Evolutionary conservation across 2,329 filamentous ascomycete species (phyloP).

Genomic region (Ophiostoma perfectum): DNA sequence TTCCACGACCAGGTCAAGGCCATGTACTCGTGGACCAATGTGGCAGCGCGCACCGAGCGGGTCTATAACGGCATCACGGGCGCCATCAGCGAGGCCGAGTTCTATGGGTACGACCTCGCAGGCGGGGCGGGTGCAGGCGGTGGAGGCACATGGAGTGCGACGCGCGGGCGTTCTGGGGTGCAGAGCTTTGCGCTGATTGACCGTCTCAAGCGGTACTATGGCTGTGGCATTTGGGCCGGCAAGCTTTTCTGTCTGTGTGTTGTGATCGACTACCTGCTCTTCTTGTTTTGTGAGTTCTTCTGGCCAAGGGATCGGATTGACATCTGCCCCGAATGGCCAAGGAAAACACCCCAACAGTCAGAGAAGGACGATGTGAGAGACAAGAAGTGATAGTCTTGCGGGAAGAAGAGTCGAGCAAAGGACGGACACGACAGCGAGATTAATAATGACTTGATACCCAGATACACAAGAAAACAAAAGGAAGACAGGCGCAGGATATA

Average conservation of each 20-base stretch:
- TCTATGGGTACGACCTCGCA: conserved; percentile 72
- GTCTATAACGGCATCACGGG: conserved; percentile 93
- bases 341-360: conserved; percentile 47
- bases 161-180: conserved; percentile 61
- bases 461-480: background rate
- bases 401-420: background rate
- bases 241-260: conserved; percentile 95
- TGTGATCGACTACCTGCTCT: conserved; percentile 88
- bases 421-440: background rate
- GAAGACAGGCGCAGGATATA: background rate
- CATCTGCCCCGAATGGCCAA: conserved; percentile 84
- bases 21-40: conserved; percentile 99
- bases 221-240: conserved; percentile 96
- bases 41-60: conserved; percentile 85
- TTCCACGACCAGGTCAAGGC: conserved; percentile 96
- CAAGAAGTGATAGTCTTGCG: background rate
- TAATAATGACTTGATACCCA: conserved; percentile 20
- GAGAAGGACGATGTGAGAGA: conserved; percentile 14
- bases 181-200: conserved; percentile 92
- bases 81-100: conserved; percentile 76
- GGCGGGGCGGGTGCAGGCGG: conserved; percentile 26
- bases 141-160: conserved; percentile 54
- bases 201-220: conserved; percentile 90
- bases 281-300: conserved; percentile 79
- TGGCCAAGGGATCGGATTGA: conserved; percentile 84